Percentiles rank a stretch among this genome's conserved stretches.
Evolutionary conservation across 441 rosid species (phyloP).

Genomic region (Hypseocharis bilobata): DNA sequence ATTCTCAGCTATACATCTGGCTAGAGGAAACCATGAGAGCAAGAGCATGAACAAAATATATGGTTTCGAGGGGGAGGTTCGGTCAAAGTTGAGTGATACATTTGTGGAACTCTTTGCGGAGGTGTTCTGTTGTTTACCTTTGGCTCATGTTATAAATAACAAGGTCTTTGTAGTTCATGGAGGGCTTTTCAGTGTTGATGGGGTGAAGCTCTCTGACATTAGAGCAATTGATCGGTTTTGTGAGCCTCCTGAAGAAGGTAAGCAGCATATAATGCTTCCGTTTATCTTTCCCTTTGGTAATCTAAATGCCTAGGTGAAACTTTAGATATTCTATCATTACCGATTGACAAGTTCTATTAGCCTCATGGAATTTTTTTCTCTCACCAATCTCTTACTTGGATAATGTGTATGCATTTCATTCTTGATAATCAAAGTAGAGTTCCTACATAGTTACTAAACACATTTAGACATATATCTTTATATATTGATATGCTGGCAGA

Average conservation of each 20-base stretch:
- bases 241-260: slow-evolving; percentile 99
- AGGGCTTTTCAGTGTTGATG: slow-evolving; percentile 92
- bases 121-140: slow-evolving; percentile 85
- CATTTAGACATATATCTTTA: background rate
- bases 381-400: background rate
- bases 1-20: slow-evolving; percentile 68
- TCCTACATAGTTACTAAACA: background rate
- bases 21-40: slow-evolving; percentile 98
- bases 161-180: slow-evolving; percentile 91
- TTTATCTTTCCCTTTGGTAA: background rate
- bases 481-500: background rate
- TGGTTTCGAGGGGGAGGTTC: slow-evolving; percentile 97
- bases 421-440: background rate
- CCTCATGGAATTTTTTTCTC: background rate
- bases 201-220: slow-evolving; percentile 82
- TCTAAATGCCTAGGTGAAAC: background rate
- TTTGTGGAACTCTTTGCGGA: slow-evolving; percentile 95
- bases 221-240: slow-evolving; percentile 76
- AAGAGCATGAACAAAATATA: slow-evolving; percentile 98
- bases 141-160: slow-evolving; percentile 74
- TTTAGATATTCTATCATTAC: background rate
- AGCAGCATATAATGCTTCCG: slow-evolving; percentile 1
- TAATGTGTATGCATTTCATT: background rate
- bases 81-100: slow-evolving; percentile 80
- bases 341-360: background rate